phyloP scores from a whole-genome alignment of 352 stramenopile species.

The Phytophthora capsici region DNA sequence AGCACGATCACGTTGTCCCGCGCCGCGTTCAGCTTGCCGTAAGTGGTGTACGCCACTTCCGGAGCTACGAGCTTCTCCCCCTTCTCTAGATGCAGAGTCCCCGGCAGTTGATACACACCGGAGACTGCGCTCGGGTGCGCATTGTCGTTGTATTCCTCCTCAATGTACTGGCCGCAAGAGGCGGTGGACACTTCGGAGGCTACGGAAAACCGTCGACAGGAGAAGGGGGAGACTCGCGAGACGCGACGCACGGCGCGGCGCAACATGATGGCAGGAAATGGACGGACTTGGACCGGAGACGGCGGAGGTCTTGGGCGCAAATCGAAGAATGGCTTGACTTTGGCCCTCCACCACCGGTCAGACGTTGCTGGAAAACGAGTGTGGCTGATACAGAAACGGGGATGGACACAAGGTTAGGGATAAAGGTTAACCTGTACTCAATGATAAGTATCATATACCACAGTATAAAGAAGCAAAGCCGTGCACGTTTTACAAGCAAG shows the following conservation, averaged over 20 bases:
- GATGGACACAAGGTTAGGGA: no score
- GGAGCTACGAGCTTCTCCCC: conserved; percentile 69
- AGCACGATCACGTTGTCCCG: conserved; percentile 94
- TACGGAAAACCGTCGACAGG: conserved; percentile 20
- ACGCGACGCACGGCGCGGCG: conserved; percentile 26
- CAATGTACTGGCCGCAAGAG: conserved; percentile 26
- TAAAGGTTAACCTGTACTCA: no score
- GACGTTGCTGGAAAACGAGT: neutral
- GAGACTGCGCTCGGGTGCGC: conserved; percentile 55
- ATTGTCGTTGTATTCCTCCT: conserved; percentile 71
- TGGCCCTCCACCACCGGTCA: conserved; percentile 26
- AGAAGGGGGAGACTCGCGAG: conserved; percentile 13
- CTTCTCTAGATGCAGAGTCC: conserved; percentile 66
- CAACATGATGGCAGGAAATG: conserved; percentile 22
- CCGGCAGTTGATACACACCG: conserved; percentile 47
- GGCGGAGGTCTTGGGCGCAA: conserved; percentile 8
- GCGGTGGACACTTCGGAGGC: conserved; percentile 15
- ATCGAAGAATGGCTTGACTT: conserved; percentile 25
- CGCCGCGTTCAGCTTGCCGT: conserved; percentile 88
- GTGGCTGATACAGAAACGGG: no score
- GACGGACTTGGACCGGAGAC: conserved; percentile 8
- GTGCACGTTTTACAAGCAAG: no score
- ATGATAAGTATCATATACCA: no score
- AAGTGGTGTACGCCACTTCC: conserved; percentile 94
- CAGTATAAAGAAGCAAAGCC: no score